Evolutionary conservation across 108 stramenopile species (phyloP).

Genomic region (Cyclotella choctawhatcheeana): DNA sequence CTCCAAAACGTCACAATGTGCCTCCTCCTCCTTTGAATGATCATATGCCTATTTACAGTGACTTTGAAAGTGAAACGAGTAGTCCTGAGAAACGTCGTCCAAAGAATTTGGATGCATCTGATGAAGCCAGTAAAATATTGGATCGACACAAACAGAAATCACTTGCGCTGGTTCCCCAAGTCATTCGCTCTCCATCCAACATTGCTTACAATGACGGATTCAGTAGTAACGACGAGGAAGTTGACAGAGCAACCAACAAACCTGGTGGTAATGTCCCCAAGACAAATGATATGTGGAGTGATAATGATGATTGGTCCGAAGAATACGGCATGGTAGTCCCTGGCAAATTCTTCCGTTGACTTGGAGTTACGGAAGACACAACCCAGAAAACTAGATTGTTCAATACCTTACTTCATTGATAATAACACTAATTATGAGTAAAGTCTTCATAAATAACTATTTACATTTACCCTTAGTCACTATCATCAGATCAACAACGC

Average conservation of each 20-base stretch:
- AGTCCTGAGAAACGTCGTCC: slow-evolving; percentile 4
- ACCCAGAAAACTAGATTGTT: no score
- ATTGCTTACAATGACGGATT: slow-evolving; percentile 9
- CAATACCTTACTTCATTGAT: no score
- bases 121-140: background rate
- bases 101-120: background rate
- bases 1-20: background rate
- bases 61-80: slow-evolving; percentile 20
- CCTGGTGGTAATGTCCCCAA: background rate
- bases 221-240: slow-evolving; percentile 10
- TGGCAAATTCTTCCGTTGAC: slow-evolving; percentile 13
- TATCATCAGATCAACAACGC: no score
- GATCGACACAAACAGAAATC: background rate
- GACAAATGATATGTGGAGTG: background rate
- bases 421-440: no score
- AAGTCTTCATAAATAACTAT: no score
- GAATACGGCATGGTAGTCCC: slow-evolving; percentile 16
- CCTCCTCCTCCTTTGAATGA: background rate
- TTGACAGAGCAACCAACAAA: background rate
- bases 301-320: slow-evolving; percentile 9
- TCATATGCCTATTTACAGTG: background rate
- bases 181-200: slow-evolving; percentile 5
- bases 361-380: slow-evolving; percentile 4
- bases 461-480: no score
- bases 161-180: background rate